phyloP scores from a whole-genome alignment of 2,329 filamentous ascomycete genomes.

The Colletotrichum liriopes region DNA sequence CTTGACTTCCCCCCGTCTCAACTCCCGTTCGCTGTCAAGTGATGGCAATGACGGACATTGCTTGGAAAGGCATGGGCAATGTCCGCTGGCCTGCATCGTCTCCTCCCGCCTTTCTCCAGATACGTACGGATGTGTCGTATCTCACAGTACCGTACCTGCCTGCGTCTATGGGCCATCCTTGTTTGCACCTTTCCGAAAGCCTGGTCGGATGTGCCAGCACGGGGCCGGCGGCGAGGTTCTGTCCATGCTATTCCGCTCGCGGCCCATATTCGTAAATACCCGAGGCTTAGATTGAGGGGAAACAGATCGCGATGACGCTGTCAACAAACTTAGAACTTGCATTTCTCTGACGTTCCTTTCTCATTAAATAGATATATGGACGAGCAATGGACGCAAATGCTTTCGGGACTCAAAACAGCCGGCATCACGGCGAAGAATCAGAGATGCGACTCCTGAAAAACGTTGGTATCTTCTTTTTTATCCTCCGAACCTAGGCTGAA shows the following conservation, averaged over 20 bases:
- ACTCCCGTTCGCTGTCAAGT: background rate
- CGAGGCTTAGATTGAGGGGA: no score
- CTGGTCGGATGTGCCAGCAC: background rate
- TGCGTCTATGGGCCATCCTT: background rate
- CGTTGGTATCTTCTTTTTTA: constrained; percentile 34
- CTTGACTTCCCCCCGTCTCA: background rate
- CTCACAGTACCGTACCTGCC: background rate
- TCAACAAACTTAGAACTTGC: background rate
- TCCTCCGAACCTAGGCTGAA: background rate
- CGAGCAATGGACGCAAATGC: background rate
- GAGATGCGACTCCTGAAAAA: background rate
- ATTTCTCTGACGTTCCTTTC: background rate
- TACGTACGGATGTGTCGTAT: background rate
- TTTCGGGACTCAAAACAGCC: background rate
- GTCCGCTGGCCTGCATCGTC: background rate
- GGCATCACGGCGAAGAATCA: background rate
- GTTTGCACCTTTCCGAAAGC: background rate
- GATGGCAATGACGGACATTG: background rate
- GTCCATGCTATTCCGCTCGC: background rate
- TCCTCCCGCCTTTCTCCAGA: background rate
- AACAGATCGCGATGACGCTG: background rate
- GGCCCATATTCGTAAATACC: background rate
- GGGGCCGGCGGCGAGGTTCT: background rate
- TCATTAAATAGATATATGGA: no score
- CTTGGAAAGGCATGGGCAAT: background rate